Evolutionary conservation across 805 yeast species (phyloP).

Genomic region (Kodamaea kakaduensis): DNA sequence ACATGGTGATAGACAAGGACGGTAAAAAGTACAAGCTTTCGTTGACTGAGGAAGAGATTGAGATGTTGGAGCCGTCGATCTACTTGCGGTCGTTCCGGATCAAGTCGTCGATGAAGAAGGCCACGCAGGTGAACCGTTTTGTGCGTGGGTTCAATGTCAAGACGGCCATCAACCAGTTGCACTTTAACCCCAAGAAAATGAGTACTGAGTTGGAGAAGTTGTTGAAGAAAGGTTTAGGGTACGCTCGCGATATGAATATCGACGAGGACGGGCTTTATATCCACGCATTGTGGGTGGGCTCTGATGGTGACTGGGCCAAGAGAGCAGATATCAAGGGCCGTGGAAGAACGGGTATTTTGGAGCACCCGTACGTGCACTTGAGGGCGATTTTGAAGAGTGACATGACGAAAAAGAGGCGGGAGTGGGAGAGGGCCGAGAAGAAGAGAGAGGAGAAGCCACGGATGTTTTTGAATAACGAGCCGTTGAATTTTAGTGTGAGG

Average conservation of each 20-base stretch:
- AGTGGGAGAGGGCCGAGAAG: conserved; percentile 53
- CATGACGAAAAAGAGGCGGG: conserved; percentile 57
- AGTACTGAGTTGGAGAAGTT: conserved; percentile 75
- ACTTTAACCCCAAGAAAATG: conserved; percentile 76
- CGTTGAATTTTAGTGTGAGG: conserved; percentile 39
- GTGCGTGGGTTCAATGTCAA: conserved; percentile 66
- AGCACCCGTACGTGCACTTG: conserved; percentile 75
- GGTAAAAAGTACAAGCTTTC: conserved; percentile 53
- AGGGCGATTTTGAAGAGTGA: conserved; percentile 70
- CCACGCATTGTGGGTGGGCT: conserved; percentile 85
- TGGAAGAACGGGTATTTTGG: conserved; percentile 79
- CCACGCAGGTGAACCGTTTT: conserved; percentile 73
- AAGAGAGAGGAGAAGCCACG: conserved; percentile 50
- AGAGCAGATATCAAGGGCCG: conserved; percentile 83
- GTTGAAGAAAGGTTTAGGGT: conserved; percentile 66
- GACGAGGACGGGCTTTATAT: conserved; percentile 63
- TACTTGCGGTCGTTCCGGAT: conserved; percentile 76
- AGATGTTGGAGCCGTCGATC: conserved; percentile 83
- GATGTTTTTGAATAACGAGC: conserved; percentile 42
- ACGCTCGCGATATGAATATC: conserved; percentile 58
- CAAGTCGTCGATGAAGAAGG: conserved; percentile 85
- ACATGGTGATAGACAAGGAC: conserved; percentile 42
- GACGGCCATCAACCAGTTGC: conserved; percentile 87
- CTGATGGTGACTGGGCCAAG: conserved; percentile 72
- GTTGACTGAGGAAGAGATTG: conserved; percentile 62